Evolutionary conservation across 1,284 basidiomycete genomes (phyloP).

Genomic region (Ganoderma multipileum): DNA sequence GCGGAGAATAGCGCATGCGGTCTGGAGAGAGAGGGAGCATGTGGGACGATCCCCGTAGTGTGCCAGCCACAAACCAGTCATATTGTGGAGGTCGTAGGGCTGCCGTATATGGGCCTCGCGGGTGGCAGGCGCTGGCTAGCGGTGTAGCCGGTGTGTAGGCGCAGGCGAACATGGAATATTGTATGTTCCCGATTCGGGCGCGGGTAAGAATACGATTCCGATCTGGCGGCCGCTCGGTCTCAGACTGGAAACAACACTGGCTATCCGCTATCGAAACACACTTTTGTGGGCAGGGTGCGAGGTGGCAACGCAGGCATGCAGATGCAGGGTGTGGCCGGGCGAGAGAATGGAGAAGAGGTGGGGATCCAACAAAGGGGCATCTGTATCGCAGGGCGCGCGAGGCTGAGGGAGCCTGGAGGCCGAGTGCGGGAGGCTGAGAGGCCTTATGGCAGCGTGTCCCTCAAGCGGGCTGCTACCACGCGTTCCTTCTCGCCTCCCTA

Average conservation of each 20-base stretch:
- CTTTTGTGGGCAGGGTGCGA: neutral
- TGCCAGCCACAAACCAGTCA: too few species aligned
- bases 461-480: slow-evolving; percentile 41
- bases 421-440: slow-evolving; percentile 13
- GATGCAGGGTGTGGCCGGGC: slow-evolving; percentile 1
- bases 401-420: slow-evolving; percentile 11
- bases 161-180: neutral
- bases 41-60: slow-evolving; percentile 13
- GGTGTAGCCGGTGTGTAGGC: neutral
- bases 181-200: neutral
- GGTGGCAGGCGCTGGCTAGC: neutral
- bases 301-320: slow-evolving; percentile 6
- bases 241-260: slow-evolving; percentile 15
- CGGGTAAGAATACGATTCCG: neutral
- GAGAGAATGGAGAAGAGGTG: slow-evolving; percentile 8
- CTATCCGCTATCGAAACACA: neutral
- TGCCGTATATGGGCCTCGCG: slow-evolving; percentile 3
- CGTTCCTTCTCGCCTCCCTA: slow-evolving; percentile 41
- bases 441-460: slow-evolving; percentile 39
- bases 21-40: slow-evolving; percentile 21
- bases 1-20: neutral
- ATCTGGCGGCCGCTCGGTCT: slow-evolving; percentile 11
- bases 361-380: slow-evolving; percentile 10
- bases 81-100: neutral
- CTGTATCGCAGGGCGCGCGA: slow-evolving; percentile 5